These are phyloP conservation scores for Bryum argenteum DNA, from an alignment of 225 moss, liverwort and hornwort species.

Conservation along the genomic window DNA sequence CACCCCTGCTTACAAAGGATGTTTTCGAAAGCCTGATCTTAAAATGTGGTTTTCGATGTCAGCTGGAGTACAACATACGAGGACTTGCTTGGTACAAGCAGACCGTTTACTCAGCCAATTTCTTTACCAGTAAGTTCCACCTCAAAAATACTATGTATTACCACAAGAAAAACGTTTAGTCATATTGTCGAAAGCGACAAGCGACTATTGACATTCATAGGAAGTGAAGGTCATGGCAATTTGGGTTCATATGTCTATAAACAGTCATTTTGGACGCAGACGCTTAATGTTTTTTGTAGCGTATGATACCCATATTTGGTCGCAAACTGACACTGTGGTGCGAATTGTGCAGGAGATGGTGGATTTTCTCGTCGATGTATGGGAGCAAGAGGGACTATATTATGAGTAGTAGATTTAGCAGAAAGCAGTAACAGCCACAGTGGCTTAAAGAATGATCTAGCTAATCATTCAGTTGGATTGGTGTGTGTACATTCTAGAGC, in stretches of 20 bases:
- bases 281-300: no score
- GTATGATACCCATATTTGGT: not conserved
- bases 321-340: not conserved
- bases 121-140: slow-evolving; percentile 45
- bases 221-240: no score
- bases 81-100: slow-evolving; percentile 54
- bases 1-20: not conserved
- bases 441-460: slow-evolving; percentile 36
- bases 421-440: slow-evolving; percentile 6
- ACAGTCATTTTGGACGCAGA: no score
- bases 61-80: slow-evolving; percentile 62
- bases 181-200: no score
- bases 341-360: slow-evolving; percentile 86
- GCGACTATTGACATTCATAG: no score
- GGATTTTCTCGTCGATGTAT: slow-evolving; percentile 93
- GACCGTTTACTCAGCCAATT: slow-evolving; percentile 49
- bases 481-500: slow-evolving; percentile 27
- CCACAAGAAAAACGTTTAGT: no score
- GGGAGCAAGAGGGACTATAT: slow-evolving; percentile 90
- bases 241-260: no score
- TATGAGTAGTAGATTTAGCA: slow-evolving; percentile 64
- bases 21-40: slow-evolving; percentile 22
- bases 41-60: slow-evolving; percentile 29
- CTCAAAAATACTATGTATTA: not conserved
- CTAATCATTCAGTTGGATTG: slow-evolving; percentile 33